Evolutionary conservation across 2,329 filamentous ascomycete genomes (phyloP).

Genomic region (Colletotrichum navitas): DNA sequence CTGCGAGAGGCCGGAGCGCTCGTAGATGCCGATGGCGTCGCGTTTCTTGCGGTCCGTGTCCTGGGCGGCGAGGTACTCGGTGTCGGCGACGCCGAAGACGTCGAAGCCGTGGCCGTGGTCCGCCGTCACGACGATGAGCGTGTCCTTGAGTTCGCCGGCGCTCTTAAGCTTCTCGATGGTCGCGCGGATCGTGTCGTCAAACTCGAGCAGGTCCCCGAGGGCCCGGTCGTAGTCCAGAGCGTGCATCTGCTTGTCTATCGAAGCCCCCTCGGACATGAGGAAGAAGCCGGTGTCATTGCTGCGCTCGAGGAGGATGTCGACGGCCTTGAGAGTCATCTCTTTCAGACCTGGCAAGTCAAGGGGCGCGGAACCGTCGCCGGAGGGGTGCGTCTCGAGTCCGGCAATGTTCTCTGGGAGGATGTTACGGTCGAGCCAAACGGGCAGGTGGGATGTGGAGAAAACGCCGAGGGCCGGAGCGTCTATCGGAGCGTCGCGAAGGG

Average conservation of each 20-base stretch:
- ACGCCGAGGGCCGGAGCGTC: conserved; percentile 78
- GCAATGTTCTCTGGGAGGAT: conserved; percentile 80
- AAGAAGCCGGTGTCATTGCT: conserved; percentile 82
- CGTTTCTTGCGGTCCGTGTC: conserved; percentile 78
- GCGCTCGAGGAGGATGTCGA: conserved; percentile 78
- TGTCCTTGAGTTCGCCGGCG: conserved; percentile 77
- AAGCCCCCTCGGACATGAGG: conserved; percentile 88
- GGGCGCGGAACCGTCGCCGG: conserved; percentile 73
- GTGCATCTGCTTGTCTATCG: conserved; percentile 93
- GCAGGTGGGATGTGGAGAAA: conserved; percentile 80
- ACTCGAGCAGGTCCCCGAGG: conserved; percentile 84
- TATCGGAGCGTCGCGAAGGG: conserved; percentile 69
- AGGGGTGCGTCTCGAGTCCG: conserved; percentile 75
- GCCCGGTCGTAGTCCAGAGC: conserved; percentile 86
- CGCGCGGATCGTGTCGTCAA: conserved; percentile 84
- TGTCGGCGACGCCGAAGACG: conserved; percentile 86
- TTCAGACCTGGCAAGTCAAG: conserved; percentile 85
- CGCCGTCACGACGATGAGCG: conserved; percentile 84
- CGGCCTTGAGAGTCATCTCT: conserved; percentile 89
- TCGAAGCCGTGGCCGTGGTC: conserved; percentile 93
- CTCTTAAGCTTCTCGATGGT: conserved; percentile 77
- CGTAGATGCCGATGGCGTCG: conserved; percentile 79
- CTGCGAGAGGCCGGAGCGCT: conserved; percentile 79
- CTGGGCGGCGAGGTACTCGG: conserved; percentile 78
- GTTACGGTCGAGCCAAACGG: conserved; percentile 89